Base-by-base conservation (phyloP, 768 basidiomycete genomes). In the Serendipita sp. region DNA sequence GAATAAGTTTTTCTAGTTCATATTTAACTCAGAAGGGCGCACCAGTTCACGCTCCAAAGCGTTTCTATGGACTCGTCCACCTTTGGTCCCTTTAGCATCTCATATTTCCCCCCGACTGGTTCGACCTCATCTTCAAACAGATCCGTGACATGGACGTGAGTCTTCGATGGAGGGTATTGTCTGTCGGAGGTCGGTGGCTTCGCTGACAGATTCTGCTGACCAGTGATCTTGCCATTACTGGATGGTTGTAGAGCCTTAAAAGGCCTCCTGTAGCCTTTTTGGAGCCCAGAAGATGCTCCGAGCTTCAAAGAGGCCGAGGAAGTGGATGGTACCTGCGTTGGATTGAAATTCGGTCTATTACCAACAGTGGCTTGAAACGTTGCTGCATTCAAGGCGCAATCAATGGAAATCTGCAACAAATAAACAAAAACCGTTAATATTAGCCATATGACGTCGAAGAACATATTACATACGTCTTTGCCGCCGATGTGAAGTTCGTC, bases 401-500 rank as follows among this genome's bases (percentile, higher is more conserved):
- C 69, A 50, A 70, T 31, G n/a, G 34, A 23, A 33, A 68, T 53
- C 64, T 66, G 55, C 40, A 31, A 23, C 55, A 31, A 8, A 29
- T 34, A 36, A 29, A n/a, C 34, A 3, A 60, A 60, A 23, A 27
- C 23, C 27, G 18, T 60, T 23, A 60, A 13, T 13, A 40, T 13
- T 40, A 40, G 40, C 5, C 13, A 40, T 40, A 5, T 6, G 40
- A 13, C 13, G 23, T 40, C 13, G 40, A 5, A 2, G 5, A 13
- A 6, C 40, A 40, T 5, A 8, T 18, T 60, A 53, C 65, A 65
- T 43, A 72, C 45, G 1, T 69, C 70, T 62, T 72, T 70, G n/a
- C 68, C 67, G 0, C 69, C 72, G 1, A 73, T 50, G 11, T 36
- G 63, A 23, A 74, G 62, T 8, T 68, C 63, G 33, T 68, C 69